Evolutionary conservation across 768 basidiomycete species (phyloP), one percentile per base, ranked within the genome.

Genomic region (Pulveroboletus ravenelii): DNA sequence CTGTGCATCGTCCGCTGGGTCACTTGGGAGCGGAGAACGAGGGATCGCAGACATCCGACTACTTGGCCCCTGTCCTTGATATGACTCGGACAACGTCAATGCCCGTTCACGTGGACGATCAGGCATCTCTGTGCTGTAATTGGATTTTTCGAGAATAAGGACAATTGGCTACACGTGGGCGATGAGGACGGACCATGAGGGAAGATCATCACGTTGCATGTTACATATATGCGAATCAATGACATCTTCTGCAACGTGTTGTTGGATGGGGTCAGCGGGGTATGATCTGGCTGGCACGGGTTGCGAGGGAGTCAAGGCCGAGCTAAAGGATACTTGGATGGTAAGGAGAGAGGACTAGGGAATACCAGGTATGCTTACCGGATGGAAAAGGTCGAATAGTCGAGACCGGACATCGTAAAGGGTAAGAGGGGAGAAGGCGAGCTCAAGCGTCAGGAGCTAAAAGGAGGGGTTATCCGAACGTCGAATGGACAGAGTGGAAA

Each of bases 121-220:
- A 36, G 45, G 54, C 51, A 50, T 40, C 20, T 50, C 44, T 37
- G 47, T 6, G 47, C 64, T 62, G 53, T 31, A 56, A 63, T 60
- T 60, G 45, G 44, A 50, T 54, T 42, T 48, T 41, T 51, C 52
- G 50, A 50, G 39, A 35, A 53, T 54, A 43, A 52, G 54, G 15
- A 41, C 31, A 43, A 49, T 37, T 27, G 14, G 31, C 41, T 42
- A 61, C 63, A 65, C 61, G 63, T 61, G 63, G 51, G 34, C 54
- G 53, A 39, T 45, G 53, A 65, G 58, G 56, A 65, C 64, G 58
- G 55, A 65, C 64, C 64, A 62, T 62, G 65, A 58, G 60, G 58
- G 65, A 64, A 62, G 62, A 65, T 65, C 64, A 60, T 65, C 64
- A 62, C 64, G 62, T 64, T 66, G 56, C 45, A 23, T 13, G 48